Conservation (phyloP, 306 rosid species). For the Benincasa hispida region DNA sequence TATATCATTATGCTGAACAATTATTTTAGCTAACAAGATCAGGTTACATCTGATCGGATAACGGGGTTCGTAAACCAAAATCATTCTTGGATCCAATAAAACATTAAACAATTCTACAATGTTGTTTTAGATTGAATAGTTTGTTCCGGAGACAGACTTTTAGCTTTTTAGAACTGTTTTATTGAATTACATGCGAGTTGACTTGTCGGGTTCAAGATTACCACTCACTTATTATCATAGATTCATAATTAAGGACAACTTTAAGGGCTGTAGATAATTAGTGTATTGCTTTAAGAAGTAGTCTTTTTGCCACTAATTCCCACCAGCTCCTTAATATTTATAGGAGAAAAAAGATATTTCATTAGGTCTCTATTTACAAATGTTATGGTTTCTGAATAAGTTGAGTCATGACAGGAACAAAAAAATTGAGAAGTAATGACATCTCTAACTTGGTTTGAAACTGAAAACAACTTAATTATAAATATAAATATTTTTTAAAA, state of each 20-base stretch:
- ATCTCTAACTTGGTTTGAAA: no score
- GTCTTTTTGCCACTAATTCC: background rate
- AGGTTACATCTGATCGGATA: background rate
- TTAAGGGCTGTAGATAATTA: no score
- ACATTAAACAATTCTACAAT: background rate
- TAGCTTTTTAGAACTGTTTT: background rate
- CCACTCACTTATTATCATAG: background rate
- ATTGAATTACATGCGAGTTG: background rate
- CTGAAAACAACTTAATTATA: no score
- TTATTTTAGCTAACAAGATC: background rate
- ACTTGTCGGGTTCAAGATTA: background rate
- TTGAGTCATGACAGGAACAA: no score
- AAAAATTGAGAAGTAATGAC: no score
- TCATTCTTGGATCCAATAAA: background rate
- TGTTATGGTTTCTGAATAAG: no score
- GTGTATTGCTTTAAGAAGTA: no score
- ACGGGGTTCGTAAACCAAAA: background rate
- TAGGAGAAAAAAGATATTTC: no score
- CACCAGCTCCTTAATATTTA: no score
- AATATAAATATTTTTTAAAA: no score
- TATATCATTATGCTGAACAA: background rate
- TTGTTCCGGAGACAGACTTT: background rate
- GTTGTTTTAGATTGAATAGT: background rate
- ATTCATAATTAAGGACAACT: background rate
- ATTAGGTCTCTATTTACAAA: no score